Base-by-base conservation (phyloP, 257 asterid genomes). In the Vinca minor region DNA sequence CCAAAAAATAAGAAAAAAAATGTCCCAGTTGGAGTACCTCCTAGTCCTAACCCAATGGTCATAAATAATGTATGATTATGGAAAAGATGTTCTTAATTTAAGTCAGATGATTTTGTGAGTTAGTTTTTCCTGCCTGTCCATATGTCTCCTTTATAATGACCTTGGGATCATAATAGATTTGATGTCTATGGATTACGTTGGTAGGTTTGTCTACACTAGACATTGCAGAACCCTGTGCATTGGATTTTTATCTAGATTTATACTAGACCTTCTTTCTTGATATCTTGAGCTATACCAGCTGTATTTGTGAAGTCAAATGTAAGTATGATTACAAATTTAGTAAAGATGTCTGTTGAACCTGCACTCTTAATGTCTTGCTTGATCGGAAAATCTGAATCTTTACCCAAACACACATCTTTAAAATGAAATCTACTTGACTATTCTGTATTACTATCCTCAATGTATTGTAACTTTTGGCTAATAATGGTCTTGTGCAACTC, bases 401-500 rank as follows among this genome's bases (percentile, higher is more conserved):
- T 56, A 50, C 7, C 18, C 10, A 11, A 50, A 11, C 53, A 23
- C 15, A 49, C 57, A 23, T 23, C 32, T 50, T 50, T 12, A 6
- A n/a, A n/a, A n/a, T n/a, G 11, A 62, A n/a, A 20, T 59, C 8
- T 34, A 17, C 14, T 13, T 64, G 42, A 25, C 35, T 71, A 5
- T 62, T 42, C n/a, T 45, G 54, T 26, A 26, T 45, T 46, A 23
- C 28, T 23, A 64, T 4, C 32, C 54, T 42, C 47, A 10, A 13
- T 25, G 26, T 6, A 21, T 67, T 31, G 63, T 63, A 57, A 26
- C 55, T 47, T 52, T 63, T 66, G 61, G 69, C 70, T 73, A 70
- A 56, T 77, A 67, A 66, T 45, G 74, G 52, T 55, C 59, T 62
- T 76, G 50, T 65, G 69, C 34, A 36, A 62, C 75, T 75, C 55